Base-by-base conservation (phyloP, 129 eudicot genomes). In the Ambrosia artemisiifolia region DNA sequence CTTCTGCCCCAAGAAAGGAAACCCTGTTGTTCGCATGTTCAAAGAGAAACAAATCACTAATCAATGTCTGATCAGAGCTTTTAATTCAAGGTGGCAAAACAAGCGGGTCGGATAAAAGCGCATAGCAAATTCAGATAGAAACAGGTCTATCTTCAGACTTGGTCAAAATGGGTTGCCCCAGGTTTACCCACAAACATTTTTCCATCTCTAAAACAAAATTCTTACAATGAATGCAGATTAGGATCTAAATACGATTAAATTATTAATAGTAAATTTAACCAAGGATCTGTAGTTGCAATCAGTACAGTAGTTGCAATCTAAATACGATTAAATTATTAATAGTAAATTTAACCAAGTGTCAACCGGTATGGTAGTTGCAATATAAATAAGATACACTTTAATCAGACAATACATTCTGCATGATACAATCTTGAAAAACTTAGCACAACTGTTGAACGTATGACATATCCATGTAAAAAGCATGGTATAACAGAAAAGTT, bases 1-100 rank as follows among this genome's bases (percentile, higher is more conserved):
- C 90, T 65, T 90, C 99, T 19, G 99, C 97, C 43, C 96, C 99
- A 54, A 90, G 61, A 82, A 94, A 94, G 80, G 72, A 88, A 5
- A 94, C 83, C 99, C 99, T 94, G 88, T 61, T 94, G 88, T 65
- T 79, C 51, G 57, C 72, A 7, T 28, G 69, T 76, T 35, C 69
- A 72, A 38, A 55, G 60, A 66, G 47, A 66, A 63, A 19, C 40
- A 64, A 73, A 28, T 38, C n/a, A 73, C 40, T 0, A 49, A 60
- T 49, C 57, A 73, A 63, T 33, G 62, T 28, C 34, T 63, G 9
- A 48, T 18, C 12, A 14, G 63, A 35, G 70, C 50, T 14, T 36
- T 63, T 35, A 40, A 19, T 24, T 1, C 24, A 56, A 20, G 7
- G 16, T 24, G 63, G 63, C 2, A 10, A 56, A 8, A 56, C 16